Evolutionary conservation across 768 basidiomycete species (phyloP).

Genomic region (Podaxis sp.): DNA sequence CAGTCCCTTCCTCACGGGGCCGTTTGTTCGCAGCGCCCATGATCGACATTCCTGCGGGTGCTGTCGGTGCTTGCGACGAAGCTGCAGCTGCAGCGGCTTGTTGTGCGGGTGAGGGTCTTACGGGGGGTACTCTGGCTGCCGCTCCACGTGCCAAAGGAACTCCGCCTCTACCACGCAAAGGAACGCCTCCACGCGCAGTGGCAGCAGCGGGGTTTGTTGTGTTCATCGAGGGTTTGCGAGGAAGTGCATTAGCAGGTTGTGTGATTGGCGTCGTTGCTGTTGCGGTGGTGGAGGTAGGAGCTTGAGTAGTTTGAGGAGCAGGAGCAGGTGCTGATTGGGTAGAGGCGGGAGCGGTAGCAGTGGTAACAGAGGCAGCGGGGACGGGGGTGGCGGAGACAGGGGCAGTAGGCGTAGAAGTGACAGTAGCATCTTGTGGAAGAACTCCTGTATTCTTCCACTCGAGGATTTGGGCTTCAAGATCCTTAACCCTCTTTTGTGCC

Average conservation of each 20-base stretch:
- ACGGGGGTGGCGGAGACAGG: conserved; percentile 16
- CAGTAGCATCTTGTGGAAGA: conserved; percentile 37
- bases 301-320: conserved; percentile 17
- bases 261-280: conserved; percentile 18
- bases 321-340: conserved; percentile 16
- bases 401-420: conserved; percentile 20
- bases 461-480: conserved; percentile 62
- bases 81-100: conserved; percentile 22
- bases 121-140: conserved; percentile 10
- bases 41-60: conserved; percentile 49
- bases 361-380: conserved; percentile 15
- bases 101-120: conserved; percentile 13
- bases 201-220: not conserved
- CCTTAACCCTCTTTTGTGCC: conserved; percentile 62
- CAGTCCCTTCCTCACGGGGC: conserved; percentile 52
- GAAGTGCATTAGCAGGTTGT: conserved; percentile 3
- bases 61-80: conserved; percentile 22
- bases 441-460: conserved; percentile 54
- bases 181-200: conserved; percentile 13
- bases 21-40: conserved; percentile 68
- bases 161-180: conserved; percentile 7
- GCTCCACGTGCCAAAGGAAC: conserved; percentile 15
- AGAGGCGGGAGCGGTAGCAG: conserved; percentile 17
- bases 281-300: conserved; percentile 21
- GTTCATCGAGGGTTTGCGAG: conserved; percentile 2